These are phyloP conservation scores for Malassezia yamatoensis DNA, from an alignment of 1,284 basidiomycete genomes.

Conservation along the genomic window DNA sequence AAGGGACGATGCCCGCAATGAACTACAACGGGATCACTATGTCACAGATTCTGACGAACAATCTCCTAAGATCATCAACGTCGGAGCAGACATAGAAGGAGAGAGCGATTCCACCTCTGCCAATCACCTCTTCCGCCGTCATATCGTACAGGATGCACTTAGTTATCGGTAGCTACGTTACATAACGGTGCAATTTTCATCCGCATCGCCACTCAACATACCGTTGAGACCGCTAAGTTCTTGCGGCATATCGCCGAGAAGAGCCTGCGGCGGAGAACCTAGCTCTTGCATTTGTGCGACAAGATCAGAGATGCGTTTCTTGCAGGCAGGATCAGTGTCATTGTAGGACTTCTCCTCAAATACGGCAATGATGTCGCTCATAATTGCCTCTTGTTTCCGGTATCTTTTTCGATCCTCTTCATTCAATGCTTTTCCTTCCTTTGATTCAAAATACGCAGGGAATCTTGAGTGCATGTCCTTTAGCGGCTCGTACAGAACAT, in stretches of 20 bases:
- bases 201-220: slow-evolving; percentile 20
- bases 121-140: background rate
- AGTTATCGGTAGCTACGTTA: slow-evolving; percentile 11
- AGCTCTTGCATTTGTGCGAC: slow-evolving; percentile 77
- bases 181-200: slow-evolving; percentile 39
- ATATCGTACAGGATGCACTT: background rate
- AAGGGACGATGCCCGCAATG: too few relatives aligned
- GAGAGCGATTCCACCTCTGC: background rate
- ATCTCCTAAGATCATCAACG: background rate
- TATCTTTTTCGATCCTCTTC: slow-evolving; percentile 62
- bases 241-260: slow-evolving; percentile 82
- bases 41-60: too few relatives aligned
- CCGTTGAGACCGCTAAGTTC: slow-evolving; percentile 48
- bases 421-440: slow-evolving; percentile 51
- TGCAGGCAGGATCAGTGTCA: slow-evolving; percentile 57
- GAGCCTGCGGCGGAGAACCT: slow-evolving; percentile 76
- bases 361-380: slow-evolving; percentile 60
- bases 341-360: slow-evolving; percentile 58
- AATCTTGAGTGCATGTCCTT: slow-evolving; percentile 59
- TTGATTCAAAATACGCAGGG: slow-evolving; percentile 61
- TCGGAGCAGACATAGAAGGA: background rate
- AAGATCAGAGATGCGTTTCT: slow-evolving; percentile 57
- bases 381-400: slow-evolving; percentile 59
- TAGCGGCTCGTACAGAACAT: slow-evolving; percentile 81
- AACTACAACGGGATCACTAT: too few relatives aligned